Base-by-base conservation (phyloP, 805 yeast genomes). In the Candida dajiaensis region DNA sequence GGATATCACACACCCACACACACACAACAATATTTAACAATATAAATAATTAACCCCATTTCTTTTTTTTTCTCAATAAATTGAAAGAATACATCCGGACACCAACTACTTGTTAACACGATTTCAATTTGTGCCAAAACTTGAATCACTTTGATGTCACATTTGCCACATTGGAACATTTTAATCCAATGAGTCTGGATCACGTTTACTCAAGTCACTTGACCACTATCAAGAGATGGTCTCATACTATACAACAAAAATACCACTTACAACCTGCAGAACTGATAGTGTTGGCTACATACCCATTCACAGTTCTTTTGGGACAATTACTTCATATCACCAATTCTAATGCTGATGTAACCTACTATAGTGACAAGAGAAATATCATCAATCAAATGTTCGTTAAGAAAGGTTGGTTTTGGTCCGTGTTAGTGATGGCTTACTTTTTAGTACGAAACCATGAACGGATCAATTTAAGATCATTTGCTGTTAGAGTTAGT, bases 371-470 rank as follows among this genome's bases (percentile, higher is more conserved):
- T 70, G 70, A 80, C 46, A 89, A 87, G 66, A 73, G 76, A 43
- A 89, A 88, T 59, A 28, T 89, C 16, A 59, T 90, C 50, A 92
- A 92, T 64, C 74, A 73, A 19, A 41, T 75, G 7, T 87, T 94
- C 61, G 97, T 92, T 35, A 94, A 92, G 58, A 74, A 73, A 22
- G 98, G 97, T 2, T 94, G 98, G 98, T 72, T 79, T 15, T 94
- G 97, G 98, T 89, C 96, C 1, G 64, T 80, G 0, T 6, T 75
- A 4, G 72, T 73, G 4, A 73, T 67, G 21, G 22, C 10, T 56
- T 74, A 42, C 26, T 55, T 55, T 33, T 35, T 49, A 15, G 41
- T 50, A 20, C 31, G 40, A 41, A 38, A 50, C n/a, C 28, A 29
- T 16, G 10, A 16, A 25, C 48, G 49, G n/a, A 41, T 46, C 18